These are phyloP conservation scores for Aspergillus costaricaensis DNA, from an alignment of 2,329 filamentous ascomycete genomes.

Conservation along the genomic window DNA sequence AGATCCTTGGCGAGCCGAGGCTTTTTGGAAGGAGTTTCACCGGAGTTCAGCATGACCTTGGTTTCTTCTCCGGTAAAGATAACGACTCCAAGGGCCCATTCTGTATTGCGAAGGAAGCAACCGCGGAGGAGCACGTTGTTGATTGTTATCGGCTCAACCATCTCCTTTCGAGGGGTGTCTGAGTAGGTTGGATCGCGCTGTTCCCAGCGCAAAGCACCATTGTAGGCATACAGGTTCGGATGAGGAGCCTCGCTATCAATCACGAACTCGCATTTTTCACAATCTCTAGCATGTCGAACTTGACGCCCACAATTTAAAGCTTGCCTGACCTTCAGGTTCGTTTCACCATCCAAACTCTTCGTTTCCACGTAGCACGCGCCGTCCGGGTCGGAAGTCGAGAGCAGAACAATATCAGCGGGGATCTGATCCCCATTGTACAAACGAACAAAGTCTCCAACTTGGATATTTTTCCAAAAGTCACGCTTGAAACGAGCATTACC, in stretches of 20 bases:
- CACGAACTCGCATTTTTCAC: slow-evolving; percentile 81
- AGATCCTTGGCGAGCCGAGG: slow-evolving; percentile 87
- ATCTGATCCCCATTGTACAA: slow-evolving; percentile 96
- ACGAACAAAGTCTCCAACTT: slow-evolving; percentile 94
- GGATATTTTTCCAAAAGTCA: slow-evolving; percentile 91
- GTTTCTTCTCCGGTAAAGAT: slow-evolving; percentile 94
- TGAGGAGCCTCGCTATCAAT: slow-evolving; percentile 91
- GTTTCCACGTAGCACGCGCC: slow-evolving; percentile 97
- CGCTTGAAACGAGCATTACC: slow-evolving; percentile 84
- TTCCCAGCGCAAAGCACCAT: slow-evolving; percentile 81
- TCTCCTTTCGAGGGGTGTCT: slow-evolving; percentile 66
- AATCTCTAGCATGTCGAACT: slow-evolving; percentile 86
- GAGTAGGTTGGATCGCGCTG: slow-evolving; percentile 68
- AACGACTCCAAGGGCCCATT: slow-evolving; percentile 91
- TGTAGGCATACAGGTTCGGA: slow-evolving; percentile 94
- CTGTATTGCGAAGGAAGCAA: slow-evolving; percentile 90
- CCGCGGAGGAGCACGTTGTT: slow-evolving; percentile 94
- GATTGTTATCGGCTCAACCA: slow-evolving; percentile 91
- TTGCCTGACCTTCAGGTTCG: slow-evolving; percentile 92
- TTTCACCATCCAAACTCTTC: slow-evolving; percentile 97
- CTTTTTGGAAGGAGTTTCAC: slow-evolving; percentile 91
- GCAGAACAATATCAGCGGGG: slow-evolving; percentile 86
- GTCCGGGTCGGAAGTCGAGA: slow-evolving; percentile 90
- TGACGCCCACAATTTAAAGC: slow-evolving; percentile 81
- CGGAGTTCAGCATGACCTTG: slow-evolving; percentile 99